Conservation (phyloP, 345 rosid genomes). For the Bruguiera gymnorhiza region DNA sequence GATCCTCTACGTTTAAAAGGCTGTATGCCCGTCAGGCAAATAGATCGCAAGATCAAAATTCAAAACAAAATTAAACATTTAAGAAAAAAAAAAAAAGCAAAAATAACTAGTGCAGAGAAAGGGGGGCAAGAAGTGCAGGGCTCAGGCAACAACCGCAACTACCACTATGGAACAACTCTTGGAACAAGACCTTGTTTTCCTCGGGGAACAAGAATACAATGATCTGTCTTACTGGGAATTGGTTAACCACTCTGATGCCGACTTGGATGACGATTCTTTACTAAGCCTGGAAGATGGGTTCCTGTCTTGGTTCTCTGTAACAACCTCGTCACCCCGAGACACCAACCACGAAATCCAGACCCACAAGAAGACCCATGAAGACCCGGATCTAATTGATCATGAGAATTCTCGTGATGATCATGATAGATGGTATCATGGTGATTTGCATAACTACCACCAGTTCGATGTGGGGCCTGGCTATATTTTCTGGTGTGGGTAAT, state of each 20-base stretch:
- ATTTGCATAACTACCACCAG: neutral
- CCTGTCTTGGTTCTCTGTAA: constrained; percentile 20
- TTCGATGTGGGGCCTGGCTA: neutral
- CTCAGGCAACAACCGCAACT: too few species aligned
- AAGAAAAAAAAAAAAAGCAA: too few species aligned
- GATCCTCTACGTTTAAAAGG: too few species aligned
- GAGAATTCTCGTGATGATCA: neutral
- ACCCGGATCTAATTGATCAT: too few species aligned
- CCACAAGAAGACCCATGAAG: neutral
- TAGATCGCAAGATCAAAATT: too few species aligned
- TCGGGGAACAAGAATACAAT: constrained; percentile 8
- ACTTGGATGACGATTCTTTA: constrained; percentile 24
- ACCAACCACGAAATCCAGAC: neutral
- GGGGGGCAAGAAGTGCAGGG: too few species aligned
- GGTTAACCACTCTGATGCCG: constrained; percentile 32
- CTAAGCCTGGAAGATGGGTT: constrained; percentile 24
- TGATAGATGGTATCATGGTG: neutral
- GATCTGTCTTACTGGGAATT: constrained; percentile 42
- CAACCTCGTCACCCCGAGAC: neutral
- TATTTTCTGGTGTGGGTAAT: neutral
- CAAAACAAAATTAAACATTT: too few species aligned
- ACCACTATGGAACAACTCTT: too few species aligned
- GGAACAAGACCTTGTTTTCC: too few species aligned
- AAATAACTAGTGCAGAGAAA: too few species aligned
- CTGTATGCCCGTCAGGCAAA: too few species aligned